A percentile compares a stretch with the other conserved stretches of the same genome.
These are phyloP conservation scores for Russula brevipes DNA, from an alignment of 768 basidiomycete species.

Conservation along the genomic window DNA sequence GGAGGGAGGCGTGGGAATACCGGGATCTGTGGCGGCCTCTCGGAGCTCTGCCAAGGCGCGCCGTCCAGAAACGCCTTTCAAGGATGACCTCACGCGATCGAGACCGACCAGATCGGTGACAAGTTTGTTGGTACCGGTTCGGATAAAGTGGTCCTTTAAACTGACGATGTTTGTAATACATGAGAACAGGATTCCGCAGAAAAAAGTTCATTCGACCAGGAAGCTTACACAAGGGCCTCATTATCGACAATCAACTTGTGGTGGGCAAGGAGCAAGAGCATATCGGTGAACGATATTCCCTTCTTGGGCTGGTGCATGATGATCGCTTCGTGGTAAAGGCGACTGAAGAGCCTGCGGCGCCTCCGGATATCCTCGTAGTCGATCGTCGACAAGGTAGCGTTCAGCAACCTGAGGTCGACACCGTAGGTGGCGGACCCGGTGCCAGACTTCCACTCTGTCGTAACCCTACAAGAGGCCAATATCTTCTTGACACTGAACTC, in stretches of 20 bases:
- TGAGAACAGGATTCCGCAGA: not conserved
- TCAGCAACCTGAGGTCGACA: constrained; percentile 61
- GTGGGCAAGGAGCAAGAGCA: constrained; percentile 83
- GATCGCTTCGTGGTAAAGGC: constrained; percentile 82
- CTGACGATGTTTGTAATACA: constrained; percentile 36
- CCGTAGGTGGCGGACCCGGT: constrained; percentile 42
- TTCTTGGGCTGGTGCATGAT: constrained; percentile 64
- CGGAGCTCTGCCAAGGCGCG: constrained; percentile 50
- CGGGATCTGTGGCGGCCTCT: constrained; percentile 35
- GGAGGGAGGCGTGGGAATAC: not conserved
- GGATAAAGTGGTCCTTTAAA: constrained; percentile 70
- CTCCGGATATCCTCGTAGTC: constrained; percentile 59
- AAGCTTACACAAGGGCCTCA: constrained; percentile 78
- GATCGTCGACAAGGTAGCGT: constrained; percentile 52
- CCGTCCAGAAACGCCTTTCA: constrained; percentile 71
- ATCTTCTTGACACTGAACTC: constrained; percentile 63
- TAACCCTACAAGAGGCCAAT: constrained; percentile 43
- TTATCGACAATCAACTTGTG: constrained; percentile 88
- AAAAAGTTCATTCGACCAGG: not conserved
- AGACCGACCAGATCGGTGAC: constrained; percentile 82
- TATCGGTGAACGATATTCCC: constrained; percentile 87
- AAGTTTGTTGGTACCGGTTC: constrained; percentile 71
- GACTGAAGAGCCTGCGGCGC: constrained; percentile 64
- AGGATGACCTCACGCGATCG: constrained; percentile 74
- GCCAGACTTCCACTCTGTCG: constrained; percentile 31